A percentile compares a stretch with the other conserved stretches of the same genome.
These are phyloP conservation scores for Malus asiatica DNA, from an alignment of 306 rosid genomes.

Conservation along the genomic window DNA sequence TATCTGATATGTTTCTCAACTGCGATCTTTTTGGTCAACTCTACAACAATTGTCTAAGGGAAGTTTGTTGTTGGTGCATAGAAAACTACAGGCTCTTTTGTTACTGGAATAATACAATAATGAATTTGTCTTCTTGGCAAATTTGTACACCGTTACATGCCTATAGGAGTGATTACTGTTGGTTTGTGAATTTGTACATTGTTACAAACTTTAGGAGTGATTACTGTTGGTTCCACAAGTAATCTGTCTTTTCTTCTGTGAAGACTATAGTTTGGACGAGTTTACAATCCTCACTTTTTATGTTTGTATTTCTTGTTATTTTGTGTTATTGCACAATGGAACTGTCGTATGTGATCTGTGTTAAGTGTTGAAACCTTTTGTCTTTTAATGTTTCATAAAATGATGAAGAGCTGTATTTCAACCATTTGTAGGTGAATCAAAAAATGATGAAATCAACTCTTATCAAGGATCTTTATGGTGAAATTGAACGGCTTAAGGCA, in stretches of 20 bases:
- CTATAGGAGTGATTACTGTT: background rate
- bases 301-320: background rate
- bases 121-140: background rate
- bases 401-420: background rate
- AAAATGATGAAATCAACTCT: constrained; percentile 98
- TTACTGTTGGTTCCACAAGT: background rate
- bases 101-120: background rate
- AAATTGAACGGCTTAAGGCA: constrained; percentile 87
- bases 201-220: background rate
- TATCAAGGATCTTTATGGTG: constrained; percentile 95
- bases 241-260: background rate
- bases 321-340: background rate
- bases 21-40: background rate
- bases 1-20: background rate
- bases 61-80: background rate
- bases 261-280: background rate
- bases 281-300: background rate
- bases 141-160: background rate
- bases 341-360: background rate
- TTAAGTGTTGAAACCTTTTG: background rate
- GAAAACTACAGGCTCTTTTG: background rate
- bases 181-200: background rate
- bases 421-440: constrained; percentile 60
- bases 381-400: background rate
- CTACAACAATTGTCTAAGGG: background rate